phyloP scores from a whole-genome alignment of 1,284 basidiomycete genomes.

The Pascua guehoae region DNA sequence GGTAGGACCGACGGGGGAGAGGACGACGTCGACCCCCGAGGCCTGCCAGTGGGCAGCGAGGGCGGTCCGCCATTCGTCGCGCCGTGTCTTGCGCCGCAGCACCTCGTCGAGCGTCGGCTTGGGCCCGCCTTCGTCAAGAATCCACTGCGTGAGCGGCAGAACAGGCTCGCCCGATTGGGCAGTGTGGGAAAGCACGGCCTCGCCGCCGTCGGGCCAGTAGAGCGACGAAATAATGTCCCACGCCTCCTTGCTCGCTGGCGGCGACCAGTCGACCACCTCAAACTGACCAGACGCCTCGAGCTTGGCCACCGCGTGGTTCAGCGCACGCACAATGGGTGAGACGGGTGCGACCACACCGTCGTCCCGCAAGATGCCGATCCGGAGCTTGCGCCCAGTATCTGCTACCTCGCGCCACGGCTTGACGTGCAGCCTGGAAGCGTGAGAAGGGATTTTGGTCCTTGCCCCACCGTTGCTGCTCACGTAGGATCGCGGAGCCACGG shows the following conservation, averaged over 20 bases:
- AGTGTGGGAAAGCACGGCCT: constrained; percentile 20
- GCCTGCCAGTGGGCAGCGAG: constrained; percentile 29
- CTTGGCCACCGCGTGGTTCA: constrained; percentile 31
- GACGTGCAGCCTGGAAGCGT: not conserved
- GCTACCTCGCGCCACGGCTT: not conserved
- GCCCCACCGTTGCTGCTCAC: constrained; percentile 21
- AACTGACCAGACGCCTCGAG: constrained; percentile 25
- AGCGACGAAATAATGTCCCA: constrained; percentile 34
- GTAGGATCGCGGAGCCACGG: constrained; percentile 42
- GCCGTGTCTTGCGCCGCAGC: constrained; percentile 27
- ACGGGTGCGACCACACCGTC: constrained; percentile 47
- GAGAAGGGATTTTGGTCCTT: not conserved
- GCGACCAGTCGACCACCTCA: constrained; percentile 32
- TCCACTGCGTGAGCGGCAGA: constrained; percentile 39
- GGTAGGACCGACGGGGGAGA: constrained; percentile 38
- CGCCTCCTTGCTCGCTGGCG: constrained; percentile 19
- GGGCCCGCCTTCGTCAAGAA: constrained; percentile 15
- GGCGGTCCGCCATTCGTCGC: constrained; percentile 32
- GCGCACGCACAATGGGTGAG: constrained; percentile 43
- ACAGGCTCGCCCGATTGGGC: constrained; percentile 33
- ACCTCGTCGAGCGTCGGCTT: not conserved
- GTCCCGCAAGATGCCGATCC: constrained; percentile 47
- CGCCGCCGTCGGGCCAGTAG: constrained; percentile 43
- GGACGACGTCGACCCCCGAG: constrained; percentile 37
- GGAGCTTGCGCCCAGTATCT: constrained; percentile 18